These are phyloP conservation scores for Leccinum ochraceum DNA, from an alignment of 768 basidiomycete genomes.

Conservation along the genomic window DNA sequence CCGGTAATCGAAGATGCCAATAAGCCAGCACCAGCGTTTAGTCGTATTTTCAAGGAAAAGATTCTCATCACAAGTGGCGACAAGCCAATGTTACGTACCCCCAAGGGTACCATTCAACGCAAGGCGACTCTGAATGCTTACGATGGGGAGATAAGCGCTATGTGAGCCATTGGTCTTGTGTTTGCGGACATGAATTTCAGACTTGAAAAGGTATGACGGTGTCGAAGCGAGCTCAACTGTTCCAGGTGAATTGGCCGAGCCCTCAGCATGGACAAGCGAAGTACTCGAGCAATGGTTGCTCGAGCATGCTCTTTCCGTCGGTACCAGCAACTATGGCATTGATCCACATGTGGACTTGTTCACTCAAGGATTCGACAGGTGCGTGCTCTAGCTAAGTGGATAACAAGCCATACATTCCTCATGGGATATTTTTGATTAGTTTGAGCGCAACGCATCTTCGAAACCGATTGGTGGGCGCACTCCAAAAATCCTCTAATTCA, in stretches of 20 bases:
- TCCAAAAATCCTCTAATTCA: slow-evolving; percentile 34
- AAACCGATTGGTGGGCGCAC: slow-evolving; percentile 19
- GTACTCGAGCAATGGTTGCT: slow-evolving; percentile 29
- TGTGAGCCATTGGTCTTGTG: slow-evolving; percentile 33
- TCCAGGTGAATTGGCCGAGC: slow-evolving; percentile 23
- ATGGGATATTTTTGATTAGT: slow-evolving; percentile 9
- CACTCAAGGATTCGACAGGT: slow-evolving; percentile 42
- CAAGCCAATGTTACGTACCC: slow-evolving; percentile 46
- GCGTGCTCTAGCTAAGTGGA: background rate
- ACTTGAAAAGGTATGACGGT: slow-evolving; percentile 30
- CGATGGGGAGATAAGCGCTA: slow-evolving; percentile 44
- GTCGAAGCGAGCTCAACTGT: slow-evolving; percentile 29
- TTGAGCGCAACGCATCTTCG: slow-evolving; percentile 33
- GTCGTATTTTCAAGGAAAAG: slow-evolving; percentile 53
- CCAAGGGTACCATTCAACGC: slow-evolving; percentile 47
- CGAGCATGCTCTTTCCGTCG: slow-evolving; percentile 23
- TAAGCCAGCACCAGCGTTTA: slow-evolving; percentile 40
- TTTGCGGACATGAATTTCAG: background rate
- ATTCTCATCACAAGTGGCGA: slow-evolving; percentile 42
- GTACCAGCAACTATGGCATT: background rate
- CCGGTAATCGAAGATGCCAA: slow-evolving; percentile 48
- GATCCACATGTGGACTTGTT: slow-evolving; percentile 28
- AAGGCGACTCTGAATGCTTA: slow-evolving; percentile 43
- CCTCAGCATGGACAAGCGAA: slow-evolving; percentile 25
- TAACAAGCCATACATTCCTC: background rate